Conservation (phyloP, 2,329 filamentous ascomycete genomes). For the Volutella citrinella region DNA sequence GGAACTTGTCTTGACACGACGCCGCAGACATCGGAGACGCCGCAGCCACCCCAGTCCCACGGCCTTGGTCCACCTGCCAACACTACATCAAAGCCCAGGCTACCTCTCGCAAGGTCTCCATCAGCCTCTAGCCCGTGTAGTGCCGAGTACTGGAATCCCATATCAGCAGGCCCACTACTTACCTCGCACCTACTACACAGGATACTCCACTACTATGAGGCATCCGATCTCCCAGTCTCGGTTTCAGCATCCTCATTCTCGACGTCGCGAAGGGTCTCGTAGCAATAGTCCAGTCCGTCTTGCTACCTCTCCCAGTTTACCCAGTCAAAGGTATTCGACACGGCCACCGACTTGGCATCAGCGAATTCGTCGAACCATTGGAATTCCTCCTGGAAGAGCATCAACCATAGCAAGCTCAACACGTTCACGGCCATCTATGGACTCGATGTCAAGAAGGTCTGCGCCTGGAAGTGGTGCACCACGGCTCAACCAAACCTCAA, state of each 20-base stretch:
- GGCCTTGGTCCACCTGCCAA: slow-evolving; percentile 13
- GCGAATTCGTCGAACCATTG: slow-evolving; percentile 23
- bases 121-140: slow-evolving; percentile 12
- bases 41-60: slow-evolving; percentile 3
- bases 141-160: too few species aligned
- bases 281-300: too few species aligned
- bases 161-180: slow-evolving; percentile 19
- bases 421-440: too few species aligned
- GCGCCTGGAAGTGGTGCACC: slow-evolving; percentile 12
- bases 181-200: too few species aligned
- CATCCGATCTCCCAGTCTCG: slow-evolving; percentile 2
- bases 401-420: slow-evolving; percentile 36
- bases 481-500: too few species aligned
- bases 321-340: too few species aligned
- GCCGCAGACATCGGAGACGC: slow-evolving; percentile 5
- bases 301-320: too few species aligned
- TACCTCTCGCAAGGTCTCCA: slow-evolving; percentile 7
- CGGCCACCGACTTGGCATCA: slow-evolving; percentile 26
- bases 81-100: slow-evolving; percentile 13
- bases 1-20: slow-evolving; percentile 8
- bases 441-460: too few species aligned
- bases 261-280: too few species aligned
- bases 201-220: slow-evolving; percentile 3
- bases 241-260: not conserved
- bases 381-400: slow-evolving; percentile 30